Percentiles rank a stretch among this genome's conserved stretches.
These are phyloP conservation scores for Penicillium cinerascens DNA, from an alignment of 495 filamentous ascomycete species.

Conservation along the genomic window DNA sequence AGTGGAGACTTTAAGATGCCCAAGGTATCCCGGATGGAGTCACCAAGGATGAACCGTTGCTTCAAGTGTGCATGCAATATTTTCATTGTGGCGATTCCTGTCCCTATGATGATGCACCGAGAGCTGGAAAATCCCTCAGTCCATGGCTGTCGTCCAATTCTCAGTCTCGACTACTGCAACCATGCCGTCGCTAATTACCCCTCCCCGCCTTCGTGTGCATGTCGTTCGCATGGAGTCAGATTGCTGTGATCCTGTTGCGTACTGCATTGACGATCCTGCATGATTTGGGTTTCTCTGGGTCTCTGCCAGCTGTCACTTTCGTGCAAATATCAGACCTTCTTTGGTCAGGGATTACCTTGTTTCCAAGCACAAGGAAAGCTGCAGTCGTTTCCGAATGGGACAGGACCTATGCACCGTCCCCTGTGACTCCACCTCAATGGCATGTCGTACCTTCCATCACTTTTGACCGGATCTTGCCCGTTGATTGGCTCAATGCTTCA, in stretches of 20 bases:
- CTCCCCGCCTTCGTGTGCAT: slow-evolving; percentile 37
- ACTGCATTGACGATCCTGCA: slow-evolving; percentile 41
- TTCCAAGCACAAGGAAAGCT: slow-evolving; percentile 23
- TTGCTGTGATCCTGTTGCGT: slow-evolving; percentile 27
- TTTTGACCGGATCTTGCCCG: slow-evolving; percentile 10
- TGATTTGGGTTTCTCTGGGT: slow-evolving; percentile 29
- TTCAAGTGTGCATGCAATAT: slow-evolving; percentile 44
- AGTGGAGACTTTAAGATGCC: slow-evolving; percentile 40
- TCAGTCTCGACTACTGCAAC: slow-evolving; percentile 35
- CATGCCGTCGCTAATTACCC: slow-evolving; percentile 28
- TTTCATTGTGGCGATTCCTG: slow-evolving; percentile 35
- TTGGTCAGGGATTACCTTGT: slow-evolving; percentile 27
- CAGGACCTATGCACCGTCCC: slow-evolving; percentile 16
- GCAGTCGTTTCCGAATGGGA: slow-evolving; percentile 18
- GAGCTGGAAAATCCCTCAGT: slow-evolving; percentile 44
- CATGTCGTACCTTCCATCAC: slow-evolving; percentile 8
- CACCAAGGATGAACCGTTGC: slow-evolving; percentile 34
- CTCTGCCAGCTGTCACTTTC: slow-evolving; percentile 41
- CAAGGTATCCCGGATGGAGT: slow-evolving; percentile 33
- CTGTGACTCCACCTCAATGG: slow-evolving; percentile 18
- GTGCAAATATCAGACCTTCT: slow-evolving; percentile 33
- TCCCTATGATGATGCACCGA: slow-evolving; percentile 28
- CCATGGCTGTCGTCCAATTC: slow-evolving; percentile 25
- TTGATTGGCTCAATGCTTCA: slow-evolving; percentile 20
- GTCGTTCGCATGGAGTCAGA: slow-evolving; percentile 27